Percentiles rank a stretch among this genome's conserved stretches.
Conservation (phyloP, 1,284 basidiomycete species). For the Naganishia cerealis region DNA sequence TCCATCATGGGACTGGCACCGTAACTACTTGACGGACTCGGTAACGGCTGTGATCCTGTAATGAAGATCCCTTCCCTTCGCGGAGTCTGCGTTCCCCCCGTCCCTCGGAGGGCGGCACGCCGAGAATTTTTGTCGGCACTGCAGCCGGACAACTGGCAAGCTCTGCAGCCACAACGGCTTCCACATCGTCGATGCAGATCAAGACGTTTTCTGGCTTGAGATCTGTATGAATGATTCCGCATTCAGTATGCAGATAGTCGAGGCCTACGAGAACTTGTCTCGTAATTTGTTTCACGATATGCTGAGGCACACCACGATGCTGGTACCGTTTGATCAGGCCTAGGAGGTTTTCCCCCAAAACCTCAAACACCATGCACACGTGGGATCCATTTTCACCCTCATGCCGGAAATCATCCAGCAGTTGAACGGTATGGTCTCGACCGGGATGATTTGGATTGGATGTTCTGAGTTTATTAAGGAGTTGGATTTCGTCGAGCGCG, state of each 20-base stretch:
- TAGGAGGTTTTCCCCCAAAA: constrained; percentile 95
- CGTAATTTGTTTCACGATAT: constrained; percentile 91
- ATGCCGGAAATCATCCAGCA: constrained; percentile 96
- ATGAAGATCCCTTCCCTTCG: constrained; percentile 83
- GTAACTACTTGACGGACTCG: constrained; percentile 70
- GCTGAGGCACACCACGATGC: constrained; percentile 87
- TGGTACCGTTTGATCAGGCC: constrained; percentile 89
- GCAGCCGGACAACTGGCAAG: constrained; percentile 63
- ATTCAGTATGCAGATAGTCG: constrained; percentile 96
- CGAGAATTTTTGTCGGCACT: constrained; percentile 77
- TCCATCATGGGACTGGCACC: constrained; percentile 79
- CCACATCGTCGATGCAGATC: constrained; percentile 95
- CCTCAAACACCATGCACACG: constrained; percentile 99
- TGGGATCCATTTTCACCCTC: constrained; percentile 94
- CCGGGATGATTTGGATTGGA: constrained; percentile 67
- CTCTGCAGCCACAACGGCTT: constrained; percentile 86
- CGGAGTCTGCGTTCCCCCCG: constrained; percentile 95
- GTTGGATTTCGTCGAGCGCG: constrained; percentile 96
- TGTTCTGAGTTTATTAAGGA: constrained; percentile 89
- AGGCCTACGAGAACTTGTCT: constrained; percentile 93
- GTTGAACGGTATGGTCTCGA: constrained; percentile 74
- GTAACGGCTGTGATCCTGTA: constrained; percentile 89
- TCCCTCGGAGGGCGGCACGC: constrained; percentile 91
- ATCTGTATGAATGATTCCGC: constrained; percentile 93
- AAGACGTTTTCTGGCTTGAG: constrained; percentile 98